Base-by-base conservation (phyloP, 371 early-diverging fungal species). In the Choanephora cucurbitarum region DNA sequence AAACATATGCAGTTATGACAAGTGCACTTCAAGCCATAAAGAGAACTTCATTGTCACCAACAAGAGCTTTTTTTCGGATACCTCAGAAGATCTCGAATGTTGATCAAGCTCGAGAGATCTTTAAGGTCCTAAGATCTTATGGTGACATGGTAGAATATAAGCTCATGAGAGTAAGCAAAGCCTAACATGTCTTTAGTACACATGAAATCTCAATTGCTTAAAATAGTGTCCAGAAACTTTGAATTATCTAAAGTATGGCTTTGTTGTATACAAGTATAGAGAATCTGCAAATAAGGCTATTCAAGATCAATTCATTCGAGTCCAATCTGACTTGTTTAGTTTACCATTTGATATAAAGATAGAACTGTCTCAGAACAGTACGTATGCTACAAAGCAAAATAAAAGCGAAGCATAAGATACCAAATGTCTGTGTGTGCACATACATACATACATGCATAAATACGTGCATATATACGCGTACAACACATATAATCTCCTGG, bases 91-190 rank as follows among this genome's bases (percentile, higher is more conserved):
- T 66, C 21, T 46, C 44, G 5, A 62, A 28, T 22, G 45, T 67
- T 9, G 39, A 42, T 17, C 69, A 69, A 32, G 69, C 62, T 37
- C 58, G 69, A 23, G 69, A 51, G 23, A 44, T 69, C 0, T 65
- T 66, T 28, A 62, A 65, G 31, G 43, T 48, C 32, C 49, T 69
- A 32, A 53, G 59, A 22, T 17, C 18, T 10, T 65, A 62, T 58
- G 69, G 69, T 18, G 61, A 65, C 13, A 56, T 65, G 59, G 40
- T 62, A 2, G 69, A 69, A 62, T 69, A 69, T 24, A 69, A 58
- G 50, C 49, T 64, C 22, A 42, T 60, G 47, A 60, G 69, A 57
- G 69, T 68, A 64, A 49, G 44, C 15, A 15, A 15, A 24, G 11
- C n/a, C 19, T 14, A 37, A 33, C 19, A 41, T 15, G 49, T 3